Conservation (phyloP, 805 yeast genomes). For the Ogataea paraovalis region DNA sequence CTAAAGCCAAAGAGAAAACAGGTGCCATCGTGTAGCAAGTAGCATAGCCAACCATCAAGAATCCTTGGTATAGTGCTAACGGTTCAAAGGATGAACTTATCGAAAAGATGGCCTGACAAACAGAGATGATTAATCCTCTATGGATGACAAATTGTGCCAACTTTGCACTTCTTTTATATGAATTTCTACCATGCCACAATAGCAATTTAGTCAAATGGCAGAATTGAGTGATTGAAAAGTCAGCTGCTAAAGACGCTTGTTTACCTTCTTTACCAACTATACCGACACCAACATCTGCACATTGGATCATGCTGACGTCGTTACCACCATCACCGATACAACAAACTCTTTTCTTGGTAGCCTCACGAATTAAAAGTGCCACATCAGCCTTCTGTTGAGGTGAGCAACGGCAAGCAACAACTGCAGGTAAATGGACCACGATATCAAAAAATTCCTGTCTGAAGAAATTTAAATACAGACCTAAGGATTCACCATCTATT, state of each 20-base stretch:
- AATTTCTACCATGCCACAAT: constrained; percentile 97
- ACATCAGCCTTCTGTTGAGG: constrained; percentile 99
- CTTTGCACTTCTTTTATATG: constrained; percentile 93
- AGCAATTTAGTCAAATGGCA: constrained; percentile 81
- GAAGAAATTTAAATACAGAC: constrained; percentile 58
- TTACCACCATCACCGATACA: constrained; percentile 99
- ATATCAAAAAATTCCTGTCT: constrained; percentile 71
- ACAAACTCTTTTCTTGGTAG: constrained; percentile 87
- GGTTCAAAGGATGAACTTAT: constrained; percentile 88
- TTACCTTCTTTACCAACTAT: constrained; percentile 98
- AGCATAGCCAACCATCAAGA: constrained; percentile 98
- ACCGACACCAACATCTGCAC: constrained; percentile 98
- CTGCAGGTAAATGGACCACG: constrained; percentile 81
- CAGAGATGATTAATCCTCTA: constrained; percentile 89
- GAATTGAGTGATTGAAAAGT: constrained; percentile 89
- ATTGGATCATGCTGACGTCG: constrained; percentile 97
- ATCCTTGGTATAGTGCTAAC: constrained; percentile 89
- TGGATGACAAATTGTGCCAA: constrained; percentile 94
- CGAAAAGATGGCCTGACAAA: constrained; percentile 92
- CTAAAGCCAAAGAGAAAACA: constrained; percentile 87
- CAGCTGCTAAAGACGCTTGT: constrained; percentile 97
- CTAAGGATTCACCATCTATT: constrained; percentile 91
- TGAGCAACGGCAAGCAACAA: constrained; percentile 97
- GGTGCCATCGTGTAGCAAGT: constrained; percentile 98
- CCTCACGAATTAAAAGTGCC: constrained; percentile 69